A percentile compares a stretch with the other conserved stretches of the same genome.
phyloP scores from a whole-genome alignment of 768 basidiomycete species.

The Psilocybe azurescens region DNA sequence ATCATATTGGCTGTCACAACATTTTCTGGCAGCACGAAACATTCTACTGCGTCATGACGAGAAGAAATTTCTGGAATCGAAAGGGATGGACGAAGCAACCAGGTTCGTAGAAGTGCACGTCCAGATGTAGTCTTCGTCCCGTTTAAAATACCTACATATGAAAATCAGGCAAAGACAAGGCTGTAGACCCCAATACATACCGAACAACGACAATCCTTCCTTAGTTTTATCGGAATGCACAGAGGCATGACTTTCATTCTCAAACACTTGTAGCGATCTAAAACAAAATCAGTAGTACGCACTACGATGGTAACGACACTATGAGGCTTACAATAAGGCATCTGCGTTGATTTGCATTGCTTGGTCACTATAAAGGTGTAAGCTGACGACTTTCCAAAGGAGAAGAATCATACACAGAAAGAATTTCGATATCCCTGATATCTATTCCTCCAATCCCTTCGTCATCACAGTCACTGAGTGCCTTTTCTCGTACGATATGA shows the following conservation, averaged over 20 bases:
- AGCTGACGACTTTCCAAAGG: neutral
- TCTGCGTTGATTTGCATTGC: slow-evolving; percentile 95
- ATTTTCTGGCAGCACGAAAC: slow-evolving; percentile 78
- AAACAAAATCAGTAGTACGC: neutral
- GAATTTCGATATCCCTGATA: slow-evolving; percentile 71
- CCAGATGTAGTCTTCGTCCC: slow-evolving; percentile 80
- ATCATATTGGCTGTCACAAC: slow-evolving; percentile 54
- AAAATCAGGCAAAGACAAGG: neutral
- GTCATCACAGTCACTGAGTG: slow-evolving; percentile 65
- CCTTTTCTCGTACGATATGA: slow-evolving; percentile 69
- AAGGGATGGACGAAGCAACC: slow-evolving; percentile 88
- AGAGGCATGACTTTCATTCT: slow-evolving; percentile 85
- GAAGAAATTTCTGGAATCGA: slow-evolving; percentile 67
- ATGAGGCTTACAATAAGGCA: slow-evolving; percentile 67
- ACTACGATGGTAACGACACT: neutral
- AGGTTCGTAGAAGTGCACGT: slow-evolving; percentile 76
- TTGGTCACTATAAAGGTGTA: slow-evolving; percentile 56
- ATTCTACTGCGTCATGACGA: slow-evolving; percentile 86
- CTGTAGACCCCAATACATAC: slow-evolving; percentile 50
- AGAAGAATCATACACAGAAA: slow-evolving; percentile 61
- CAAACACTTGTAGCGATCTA: slow-evolving; percentile 91
- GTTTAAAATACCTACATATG: slow-evolving; percentile 66
- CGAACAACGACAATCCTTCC: slow-evolving; percentile 89
- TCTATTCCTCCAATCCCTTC: slow-evolving; percentile 68
- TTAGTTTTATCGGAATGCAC: slow-evolving; percentile 85